Percentiles rank a stretch among this genome's conserved stretches.
phyloP scores from a whole-genome alignment of 176 grass and related monocot species.

The Triticum aestivum region DNA sequence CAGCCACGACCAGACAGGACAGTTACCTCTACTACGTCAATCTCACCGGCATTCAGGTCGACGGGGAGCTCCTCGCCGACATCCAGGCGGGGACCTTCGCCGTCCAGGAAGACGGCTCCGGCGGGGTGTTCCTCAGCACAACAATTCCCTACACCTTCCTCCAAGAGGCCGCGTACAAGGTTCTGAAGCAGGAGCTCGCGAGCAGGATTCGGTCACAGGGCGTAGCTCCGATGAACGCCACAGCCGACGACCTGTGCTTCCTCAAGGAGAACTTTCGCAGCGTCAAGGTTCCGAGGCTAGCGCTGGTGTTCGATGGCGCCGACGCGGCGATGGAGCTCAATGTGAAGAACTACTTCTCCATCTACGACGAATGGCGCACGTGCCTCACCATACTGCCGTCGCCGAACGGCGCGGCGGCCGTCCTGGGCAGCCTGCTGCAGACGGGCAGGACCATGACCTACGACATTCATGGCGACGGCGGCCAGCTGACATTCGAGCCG shows the following conservation, averaged over 20 bases:
- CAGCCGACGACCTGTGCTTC: constrained; percentile 3
- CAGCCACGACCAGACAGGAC: neutral
- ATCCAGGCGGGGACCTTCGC: neutral
- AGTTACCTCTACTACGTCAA: neutral
- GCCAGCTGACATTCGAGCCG: no score
- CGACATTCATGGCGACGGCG: neutral
- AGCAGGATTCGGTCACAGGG: neutral
- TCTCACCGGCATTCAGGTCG: neutral
- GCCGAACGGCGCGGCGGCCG: neutral
- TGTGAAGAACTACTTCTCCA: neutral
- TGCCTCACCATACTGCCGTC: constrained; percentile 28
- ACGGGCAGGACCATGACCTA: constrained; percentile 28
- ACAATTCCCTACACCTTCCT: constrained; percentile 16
- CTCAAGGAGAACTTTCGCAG: neutral
- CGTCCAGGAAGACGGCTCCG: neutral
- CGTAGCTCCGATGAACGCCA: neutral
- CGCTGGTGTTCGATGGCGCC: no score
- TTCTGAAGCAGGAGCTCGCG: neutral
- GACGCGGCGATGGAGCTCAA: neutral
- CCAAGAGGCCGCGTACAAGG: neutral
- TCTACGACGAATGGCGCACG: neutral
- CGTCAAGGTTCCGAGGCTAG: no score
- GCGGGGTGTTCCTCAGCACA: constrained; percentile 31
- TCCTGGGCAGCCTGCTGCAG: constrained; percentile 35
- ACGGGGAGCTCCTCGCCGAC: neutral